phyloP scores from a whole-genome alignment of 768 basidiomycete genomes.

The Collybia sordida region DNA sequence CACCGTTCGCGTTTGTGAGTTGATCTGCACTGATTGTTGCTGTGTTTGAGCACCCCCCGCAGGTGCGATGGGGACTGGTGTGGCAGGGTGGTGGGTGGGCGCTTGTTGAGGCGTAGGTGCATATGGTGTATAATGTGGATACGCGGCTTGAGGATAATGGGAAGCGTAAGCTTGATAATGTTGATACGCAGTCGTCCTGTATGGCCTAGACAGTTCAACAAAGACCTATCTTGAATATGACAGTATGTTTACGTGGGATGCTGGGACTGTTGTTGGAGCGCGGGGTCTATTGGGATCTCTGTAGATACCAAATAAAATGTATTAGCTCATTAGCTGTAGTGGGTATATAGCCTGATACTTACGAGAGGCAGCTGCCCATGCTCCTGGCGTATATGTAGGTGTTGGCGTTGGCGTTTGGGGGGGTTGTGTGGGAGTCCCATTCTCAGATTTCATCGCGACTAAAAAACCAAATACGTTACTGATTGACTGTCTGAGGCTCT shows the following conservation, averaged over 20 bases:
- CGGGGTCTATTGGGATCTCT: conserved; percentile 70
- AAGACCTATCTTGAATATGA: conserved; percentile 16
- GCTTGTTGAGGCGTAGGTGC: too few species aligned
- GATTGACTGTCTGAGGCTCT: too few species aligned
- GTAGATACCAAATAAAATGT: neutral
- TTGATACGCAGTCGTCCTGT: conserved; percentile 47
- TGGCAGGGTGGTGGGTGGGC: too few species aligned
- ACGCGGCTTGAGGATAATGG: conserved; percentile 44
- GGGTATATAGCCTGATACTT: conserved; percentile 1
- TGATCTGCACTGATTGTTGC: conserved; percentile 14
- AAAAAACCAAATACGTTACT: neutral
- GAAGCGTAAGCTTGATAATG: conserved; percentile 45
- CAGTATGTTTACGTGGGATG: conserved; percentile 38
- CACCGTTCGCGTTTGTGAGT: conserved; percentile 18
- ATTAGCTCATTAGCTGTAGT: too few species aligned
- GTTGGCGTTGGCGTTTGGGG: conserved; percentile 24
- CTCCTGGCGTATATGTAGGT: conserved; percentile 25
- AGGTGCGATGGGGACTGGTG: conserved; percentile 29
- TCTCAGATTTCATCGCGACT: conserved; percentile 42
- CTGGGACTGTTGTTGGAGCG: conserved; percentile 60
- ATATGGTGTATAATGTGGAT: conserved; percentile 47
- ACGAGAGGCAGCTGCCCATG: conserved; percentile 32
- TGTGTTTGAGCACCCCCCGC: too few species aligned
- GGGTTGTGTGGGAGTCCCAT: conserved; percentile 25
- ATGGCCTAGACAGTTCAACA: conserved; percentile 17